phyloP scores from a whole-genome alignment of 106 monocot species.

The Acanthochlamys bracteata region DNA sequence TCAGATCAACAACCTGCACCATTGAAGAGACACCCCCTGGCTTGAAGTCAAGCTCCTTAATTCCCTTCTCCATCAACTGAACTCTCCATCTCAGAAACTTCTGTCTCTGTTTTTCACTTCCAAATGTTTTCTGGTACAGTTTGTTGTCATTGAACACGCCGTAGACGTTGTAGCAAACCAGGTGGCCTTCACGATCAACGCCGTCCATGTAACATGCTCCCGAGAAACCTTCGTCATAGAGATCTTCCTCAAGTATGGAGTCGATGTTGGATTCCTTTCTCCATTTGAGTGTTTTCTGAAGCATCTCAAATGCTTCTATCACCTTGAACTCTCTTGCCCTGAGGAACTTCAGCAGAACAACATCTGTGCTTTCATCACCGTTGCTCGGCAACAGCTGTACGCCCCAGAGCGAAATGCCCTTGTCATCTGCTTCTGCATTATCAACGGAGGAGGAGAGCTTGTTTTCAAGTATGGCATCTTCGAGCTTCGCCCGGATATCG shows the following conservation, averaged over 20 bases:
- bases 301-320: slow-evolving; percentile 62
- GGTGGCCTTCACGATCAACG: slow-evolving; percentile 52
- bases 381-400: slow-evolving; percentile 50
- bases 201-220: slow-evolving; percentile 64
- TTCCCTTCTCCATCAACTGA: slow-evolving; percentile 62
- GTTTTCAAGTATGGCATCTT: slow-evolving; percentile 40
- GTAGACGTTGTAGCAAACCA: slow-evolving; percentile 63
- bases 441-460: too few species aligned
- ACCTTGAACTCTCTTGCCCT: slow-evolving; percentile 71
- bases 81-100: slow-evolving; percentile 64
- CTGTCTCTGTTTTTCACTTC: slow-evolving; percentile 45
- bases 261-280: slow-evolving; percentile 37
- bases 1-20: slow-evolving; percentile 61
- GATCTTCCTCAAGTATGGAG: slow-evolving; percentile 31
- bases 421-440: slow-evolving; percentile 1
- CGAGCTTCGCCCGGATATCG: slow-evolving; percentile 52
- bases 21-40: slow-evolving; percentile 36
- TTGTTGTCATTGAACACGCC: slow-evolving; percentile 40
- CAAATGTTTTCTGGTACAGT: slow-evolving; percentile 38
- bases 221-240: slow-evolving; percentile 22
- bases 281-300: slow-evolving; percentile 53
- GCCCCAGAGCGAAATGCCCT: slow-evolving; percentile 52
- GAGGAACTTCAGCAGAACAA: slow-evolving; percentile 77
- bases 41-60: slow-evolving; percentile 45
- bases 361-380: slow-evolving; percentile 34